These are phyloP conservation scores for Limnanthes douglasii DNA, from an alignment of 345 rosid genomes.

Conservation along the genomic window DNA sequence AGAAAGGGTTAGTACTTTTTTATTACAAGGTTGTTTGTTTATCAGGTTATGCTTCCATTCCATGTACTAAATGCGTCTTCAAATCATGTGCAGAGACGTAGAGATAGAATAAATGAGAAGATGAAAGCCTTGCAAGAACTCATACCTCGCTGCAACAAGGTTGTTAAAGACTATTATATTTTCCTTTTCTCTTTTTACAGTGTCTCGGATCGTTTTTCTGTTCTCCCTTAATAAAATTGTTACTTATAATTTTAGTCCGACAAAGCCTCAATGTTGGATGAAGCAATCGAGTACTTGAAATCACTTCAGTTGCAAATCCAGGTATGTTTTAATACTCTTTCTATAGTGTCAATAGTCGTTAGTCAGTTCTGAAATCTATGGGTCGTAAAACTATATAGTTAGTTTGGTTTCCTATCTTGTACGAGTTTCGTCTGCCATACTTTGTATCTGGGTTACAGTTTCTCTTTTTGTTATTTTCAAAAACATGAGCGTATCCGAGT, in stretches of 20 bases:
- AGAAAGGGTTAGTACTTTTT: constrained; percentile 51
- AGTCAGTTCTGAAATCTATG: background rate
- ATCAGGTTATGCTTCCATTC: background rate
- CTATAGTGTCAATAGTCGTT: background rate
- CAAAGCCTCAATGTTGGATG: constrained; percentile 16
- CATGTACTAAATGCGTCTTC: background rate
- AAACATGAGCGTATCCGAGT: no score
- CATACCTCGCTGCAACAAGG: constrained; percentile 15
- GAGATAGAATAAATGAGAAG: constrained; percentile 50
- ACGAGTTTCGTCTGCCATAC: no score
- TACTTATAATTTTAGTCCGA: constrained; percentile 5
- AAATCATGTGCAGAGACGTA: constrained; percentile 24
- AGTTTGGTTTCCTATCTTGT: no score
- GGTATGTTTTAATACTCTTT: constrained; percentile 4
- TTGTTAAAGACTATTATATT: background rate
- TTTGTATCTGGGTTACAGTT: no score
- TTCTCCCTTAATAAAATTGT: background rate
- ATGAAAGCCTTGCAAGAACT: constrained; percentile 50
- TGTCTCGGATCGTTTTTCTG: background rate
- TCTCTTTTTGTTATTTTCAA: no score
- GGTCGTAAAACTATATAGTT: background rate
- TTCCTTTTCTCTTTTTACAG: background rate
- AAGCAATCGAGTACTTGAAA: constrained; percentile 7
- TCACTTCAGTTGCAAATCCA: constrained; percentile 8
- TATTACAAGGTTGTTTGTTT: background rate